Evolutionary conservation across 768 basidiomycete species (phyloP).

Genomic region (Termitomyces sp.): DNA sequence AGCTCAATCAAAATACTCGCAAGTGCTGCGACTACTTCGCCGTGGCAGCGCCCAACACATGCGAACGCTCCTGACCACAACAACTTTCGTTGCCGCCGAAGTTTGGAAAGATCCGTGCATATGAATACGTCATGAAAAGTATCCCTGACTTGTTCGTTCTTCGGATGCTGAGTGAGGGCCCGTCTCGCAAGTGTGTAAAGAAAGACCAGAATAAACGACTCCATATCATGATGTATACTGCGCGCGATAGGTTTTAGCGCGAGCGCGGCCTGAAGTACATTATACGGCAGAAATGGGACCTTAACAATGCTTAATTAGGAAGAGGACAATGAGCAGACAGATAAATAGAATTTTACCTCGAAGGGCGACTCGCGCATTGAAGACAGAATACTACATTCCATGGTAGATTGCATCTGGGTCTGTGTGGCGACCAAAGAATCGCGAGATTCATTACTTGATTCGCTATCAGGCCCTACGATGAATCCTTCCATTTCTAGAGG

Average conservation of each 20-base stretch:
- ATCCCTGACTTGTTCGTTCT: neutral
- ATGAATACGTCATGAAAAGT: neutral
- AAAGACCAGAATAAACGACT: neutral
- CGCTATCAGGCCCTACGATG: neutral
- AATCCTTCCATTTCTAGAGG: neutral
- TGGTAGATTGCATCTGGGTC: neutral
- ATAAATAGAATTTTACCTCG: neutral
- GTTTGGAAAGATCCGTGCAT: neutral
- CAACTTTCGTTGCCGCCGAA: neutral
- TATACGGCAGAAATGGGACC: neutral
- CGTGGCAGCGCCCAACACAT: neutral
- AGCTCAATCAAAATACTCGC: neutral
- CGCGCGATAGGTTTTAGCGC: neutral
- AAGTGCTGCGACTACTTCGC: neutral
- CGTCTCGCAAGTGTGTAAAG: neutral
- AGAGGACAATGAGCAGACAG: neutral
- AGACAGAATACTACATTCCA: neutral
- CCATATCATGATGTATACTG: neutral
- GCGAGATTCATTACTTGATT: neutral
- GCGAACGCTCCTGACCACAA: neutral
- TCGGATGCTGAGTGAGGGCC: neutral
- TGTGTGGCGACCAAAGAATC: neutral
- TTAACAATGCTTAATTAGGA: neutral
- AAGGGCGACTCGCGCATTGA: neutral
- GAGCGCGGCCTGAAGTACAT: neutral